Base-by-base conservation (phyloP, 2,329 filamentous ascomycete genomes). In the Mariannaea elegans region DNA sequence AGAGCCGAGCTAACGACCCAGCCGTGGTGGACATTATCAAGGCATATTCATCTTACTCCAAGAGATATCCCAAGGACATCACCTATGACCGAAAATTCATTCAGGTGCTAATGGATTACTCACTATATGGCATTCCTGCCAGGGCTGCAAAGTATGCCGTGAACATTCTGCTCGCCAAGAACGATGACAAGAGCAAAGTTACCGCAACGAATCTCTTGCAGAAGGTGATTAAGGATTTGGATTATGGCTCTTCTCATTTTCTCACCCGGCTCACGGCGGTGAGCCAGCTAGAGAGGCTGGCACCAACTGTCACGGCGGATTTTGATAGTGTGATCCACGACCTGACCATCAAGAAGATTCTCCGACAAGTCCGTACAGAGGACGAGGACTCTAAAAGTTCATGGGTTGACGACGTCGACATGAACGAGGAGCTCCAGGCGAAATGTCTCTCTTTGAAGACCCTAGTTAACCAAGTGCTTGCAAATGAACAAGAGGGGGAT, bases 81-180 rank as follows among this genome's bases (percentile, higher is more conserved):
- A 91, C 92, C 1, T 86, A 87, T 59, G 91, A 97, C 62, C 87
- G 90, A 56, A 91, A 91, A 65, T 94, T 98, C 69, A 82, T 88
- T 29, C 88, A 95, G 70, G 90, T 93, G 1, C 84, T 99, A 74
- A 87, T 90, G 61, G 90, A 87, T 68, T 98, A 95, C 75, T 92
- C 94, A 2, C 83, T 94, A 18, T 91, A 92, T 71, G 94, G 94
- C 19, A 85, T 85, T 21, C 94, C 94, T 2, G 86, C 92, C 10
- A 89, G 90, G 72, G 91, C 92, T 8, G 92, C 94, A 19, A 99
- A 99, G 76, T 93, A 98, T 78, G 95, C 95, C 0, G 88, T 98
- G 47, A 94, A 92, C 24, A 93, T 99, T 65, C 83, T 99, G 53
- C 87, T 97, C 76, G 89, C 91, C 32, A 89, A 89, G 67, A 81